Base-by-base conservation (phyloP, 352 stramenopile genomes). In the Pythium grandisporangium region DNA sequence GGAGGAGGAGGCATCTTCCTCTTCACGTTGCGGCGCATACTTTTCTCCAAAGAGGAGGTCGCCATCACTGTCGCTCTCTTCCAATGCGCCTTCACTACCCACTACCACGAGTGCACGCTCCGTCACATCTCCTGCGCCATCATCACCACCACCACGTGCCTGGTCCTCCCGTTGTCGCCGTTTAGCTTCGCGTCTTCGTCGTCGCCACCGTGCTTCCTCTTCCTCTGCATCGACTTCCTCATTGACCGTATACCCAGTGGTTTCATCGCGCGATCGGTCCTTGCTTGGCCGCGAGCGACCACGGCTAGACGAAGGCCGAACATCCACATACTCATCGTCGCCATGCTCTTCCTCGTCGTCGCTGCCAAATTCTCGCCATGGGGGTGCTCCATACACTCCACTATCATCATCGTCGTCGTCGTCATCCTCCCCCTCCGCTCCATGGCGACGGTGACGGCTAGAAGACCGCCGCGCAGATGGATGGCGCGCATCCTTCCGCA, bases 401-500 rank as follows among this genome's bases (percentile, higher is more conserved):
- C 27, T 26, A 25, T 45, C 17, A 21, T 13, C 11, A 20, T 42
- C 38, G n/a, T 53, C 42, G 4, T 57, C 37, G 11, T 46, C 49
- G n/a, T 61, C 52, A 14, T 54, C 45, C 23, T 37, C 35, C 20
- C 39, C 26, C 20, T 39, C 38, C 21, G 37, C 27, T 27, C 42
- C 30, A 24, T 19, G 48, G 61, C 44, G 50, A 36, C 40, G 63
- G 16, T 45, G 40, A 27, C 49, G 73, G 61, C 40, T 62, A 59
- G 51, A 39, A n/a, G 49, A 57, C 12, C 30, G 42, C 1, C 49
- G 42, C n/a, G n/a, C n/a, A n/a, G n/a, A n/a, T 13, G 66, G 59
- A 32, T 81, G 61, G 12, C 71, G 67, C n/a, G 73, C 73, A 17
- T 77, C 58, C 45, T 87, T 81, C 38, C 73, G 65, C 70, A 87